A percentile compares a stretch with the other conserved stretches of the same genome.
Conservation (phyloP, 768 basidiomycete species). For the Thelephora ganbajun region DNA sequence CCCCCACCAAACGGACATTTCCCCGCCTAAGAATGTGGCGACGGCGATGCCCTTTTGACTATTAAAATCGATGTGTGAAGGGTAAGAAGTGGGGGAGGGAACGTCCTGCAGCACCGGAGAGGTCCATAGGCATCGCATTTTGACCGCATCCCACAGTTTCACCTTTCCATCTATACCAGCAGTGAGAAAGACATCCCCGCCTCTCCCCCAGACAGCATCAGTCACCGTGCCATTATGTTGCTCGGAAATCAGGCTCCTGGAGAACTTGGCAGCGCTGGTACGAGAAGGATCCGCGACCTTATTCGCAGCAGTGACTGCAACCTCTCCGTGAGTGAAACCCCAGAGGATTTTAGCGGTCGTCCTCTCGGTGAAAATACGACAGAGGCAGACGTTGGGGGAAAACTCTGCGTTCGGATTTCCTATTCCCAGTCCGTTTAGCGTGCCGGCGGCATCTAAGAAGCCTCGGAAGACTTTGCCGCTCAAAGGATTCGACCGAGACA, state of each 20-base stretch:
- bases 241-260: slow-evolving; percentile 38
- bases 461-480: slow-evolving; percentile 59
- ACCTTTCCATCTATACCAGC: slow-evolving; percentile 49
- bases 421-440: slow-evolving; percentile 41
- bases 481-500: slow-evolving; percentile 59
- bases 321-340: slow-evolving; percentile 60
- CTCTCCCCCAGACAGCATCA: slow-evolving; percentile 38
- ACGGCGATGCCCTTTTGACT: slow-evolving; percentile 30
- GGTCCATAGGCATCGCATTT: slow-evolving; percentile 47
- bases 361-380: slow-evolving; percentile 44
- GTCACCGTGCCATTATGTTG: slow-evolving; percentile 49
- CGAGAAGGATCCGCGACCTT: slow-evolving; percentile 43
- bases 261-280: slow-evolving; percentile 28
- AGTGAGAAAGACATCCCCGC: slow-evolving; percentile 27
- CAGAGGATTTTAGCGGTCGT: slow-evolving; percentile 56
- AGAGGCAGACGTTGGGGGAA: slow-evolving; percentile 48
- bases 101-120: slow-evolving; percentile 24
- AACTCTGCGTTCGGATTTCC: slow-evolving; percentile 71
- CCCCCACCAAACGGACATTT: slow-evolving; percentile 40
- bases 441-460: slow-evolving; percentile 50
- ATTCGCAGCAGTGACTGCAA: slow-evolving; percentile 43
- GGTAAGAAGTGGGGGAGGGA: slow-evolving; percentile 31
- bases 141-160: slow-evolving; percentile 60
- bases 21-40: slow-evolving; percentile 42
- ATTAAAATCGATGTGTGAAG: slow-evolving; percentile 31